phyloP scores from a whole-genome alignment of 2,329 filamentous ascomycete genomes.

The Arthrinium phaeospermum region DNA sequence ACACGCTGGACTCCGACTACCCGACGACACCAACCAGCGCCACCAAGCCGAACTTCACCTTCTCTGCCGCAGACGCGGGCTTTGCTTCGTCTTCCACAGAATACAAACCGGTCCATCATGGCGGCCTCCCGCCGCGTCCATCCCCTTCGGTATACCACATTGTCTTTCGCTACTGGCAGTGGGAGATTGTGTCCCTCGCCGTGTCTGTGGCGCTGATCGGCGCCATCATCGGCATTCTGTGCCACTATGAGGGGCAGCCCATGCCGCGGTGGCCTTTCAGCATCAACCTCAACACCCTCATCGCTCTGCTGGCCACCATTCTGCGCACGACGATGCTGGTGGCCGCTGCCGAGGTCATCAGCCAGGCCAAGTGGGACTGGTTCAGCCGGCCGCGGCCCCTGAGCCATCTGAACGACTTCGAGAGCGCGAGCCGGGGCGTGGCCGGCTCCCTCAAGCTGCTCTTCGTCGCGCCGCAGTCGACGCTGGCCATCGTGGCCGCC shows the following conservation, averaged over 20 bases:
- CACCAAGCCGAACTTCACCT: not conserved
- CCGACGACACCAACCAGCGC: not conserved
- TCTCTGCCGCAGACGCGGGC: not conserved
- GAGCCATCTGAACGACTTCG: conserved; percentile 38
- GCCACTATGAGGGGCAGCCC: conserved; percentile 23
- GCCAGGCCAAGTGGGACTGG: conserved; percentile 41
- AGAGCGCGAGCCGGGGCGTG: conserved; percentile 37
- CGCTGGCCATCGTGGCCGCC: not conserved
- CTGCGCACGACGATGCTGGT: conserved; percentile 34
- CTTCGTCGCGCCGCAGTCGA: conserved; percentile 27
- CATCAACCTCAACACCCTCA: conserved; percentile 31
- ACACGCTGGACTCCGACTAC: not conserved
- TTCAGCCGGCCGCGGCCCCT: conserved; percentile 36
- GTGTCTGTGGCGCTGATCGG: conserved; percentile 25
- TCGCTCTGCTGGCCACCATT: conserved; percentile 31
- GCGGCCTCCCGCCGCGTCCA: not conserved
- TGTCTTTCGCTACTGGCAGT: conserved; percentile 28
- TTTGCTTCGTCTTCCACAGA: not conserved
- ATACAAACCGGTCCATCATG: not conserved
- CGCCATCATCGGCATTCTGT: conserved; percentile 25
- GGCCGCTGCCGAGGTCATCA: conserved; percentile 37
- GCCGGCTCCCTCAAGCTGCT: conserved; percentile 36
- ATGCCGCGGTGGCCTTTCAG: conserved; percentile 29
- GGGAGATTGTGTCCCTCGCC: conserved; percentile 26
- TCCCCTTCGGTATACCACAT: not conserved